A percentile compares a stretch with the other conserved stretches of the same genome.
Conservation (phyloP, 2,329 filamentous ascomycete genomes). For the Eurotiales sp. region DNA sequence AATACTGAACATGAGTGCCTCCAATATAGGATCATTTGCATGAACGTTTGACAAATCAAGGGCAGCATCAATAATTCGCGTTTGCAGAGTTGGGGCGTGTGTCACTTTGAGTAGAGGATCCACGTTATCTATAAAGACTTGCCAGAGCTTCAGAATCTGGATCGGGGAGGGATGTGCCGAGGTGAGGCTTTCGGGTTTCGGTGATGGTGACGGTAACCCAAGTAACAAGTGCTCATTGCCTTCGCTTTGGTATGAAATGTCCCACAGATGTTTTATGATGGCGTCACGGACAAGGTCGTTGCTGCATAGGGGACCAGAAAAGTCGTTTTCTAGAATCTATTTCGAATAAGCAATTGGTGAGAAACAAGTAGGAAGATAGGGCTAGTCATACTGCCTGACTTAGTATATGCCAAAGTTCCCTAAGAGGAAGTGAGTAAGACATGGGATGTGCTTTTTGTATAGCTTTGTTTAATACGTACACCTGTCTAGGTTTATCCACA, state of each 20-base stretch:
- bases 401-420: too few relatives aligned
- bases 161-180: conserved; percentile 58
- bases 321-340: conserved; percentile 15
- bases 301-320: conserved; percentile 30
- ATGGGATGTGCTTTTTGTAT: too few relatives aligned
- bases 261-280: conserved; percentile 45
- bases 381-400: too few relatives aligned
- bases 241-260: conserved; percentile 32
- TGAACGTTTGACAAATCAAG: conserved; percentile 42
- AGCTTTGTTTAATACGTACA: too few relatives aligned
- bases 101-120: conserved; percentile 60
- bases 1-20: conserved; percentile 67
- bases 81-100: conserved; percentile 57
- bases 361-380: too few relatives aligned
- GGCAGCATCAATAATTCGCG: conserved; percentile 60
- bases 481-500: too few relatives aligned
- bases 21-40: conserved; percentile 54
- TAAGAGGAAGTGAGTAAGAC: too few relatives aligned
- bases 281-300: conserved; percentile 27
- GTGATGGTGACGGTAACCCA: conserved; percentile 32
- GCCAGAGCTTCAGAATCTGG: conserved; percentile 55
- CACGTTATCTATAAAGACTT: conserved; percentile 67
- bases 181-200: conserved; percentile 39
- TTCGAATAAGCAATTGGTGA: too few relatives aligned
- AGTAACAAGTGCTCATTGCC: conserved; percentile 52